Evolutionary conservation across 345 rosid genomes (phyloP).

Genomic region (Nasturtium officinale): DNA sequence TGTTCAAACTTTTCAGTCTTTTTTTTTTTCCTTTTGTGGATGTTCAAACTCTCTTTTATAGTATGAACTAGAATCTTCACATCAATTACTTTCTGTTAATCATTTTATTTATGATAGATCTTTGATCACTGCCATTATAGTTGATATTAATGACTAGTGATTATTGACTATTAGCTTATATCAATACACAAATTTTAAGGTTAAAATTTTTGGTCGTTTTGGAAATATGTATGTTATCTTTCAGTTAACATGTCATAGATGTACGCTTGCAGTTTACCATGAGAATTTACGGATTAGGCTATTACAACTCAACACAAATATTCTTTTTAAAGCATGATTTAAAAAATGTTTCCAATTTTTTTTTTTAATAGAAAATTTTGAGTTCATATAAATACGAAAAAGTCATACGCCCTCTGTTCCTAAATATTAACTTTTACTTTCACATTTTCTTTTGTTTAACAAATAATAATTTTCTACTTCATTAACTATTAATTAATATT

Average conservation of each 20-base stretch:
- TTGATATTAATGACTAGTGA: neutral
- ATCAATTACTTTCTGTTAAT: neutral
- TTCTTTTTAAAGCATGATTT: too few relatives aligned
- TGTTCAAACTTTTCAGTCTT: neutral
- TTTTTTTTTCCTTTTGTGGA: neutral
- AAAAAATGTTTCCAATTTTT: too few relatives aligned
- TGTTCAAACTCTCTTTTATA: neutral
- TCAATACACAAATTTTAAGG: neutral
- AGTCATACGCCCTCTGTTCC: too few relatives aligned
- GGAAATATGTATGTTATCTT: neutral
- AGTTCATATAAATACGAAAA: too few relatives aligned
- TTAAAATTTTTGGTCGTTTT: neutral
- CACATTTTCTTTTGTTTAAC: too few relatives aligned
- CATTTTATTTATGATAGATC: slow-evolving; percentile 5
- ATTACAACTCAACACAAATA: neutral
- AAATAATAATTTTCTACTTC: too few relatives aligned
- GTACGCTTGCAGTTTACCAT: neutral
- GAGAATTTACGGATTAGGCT: neutral
- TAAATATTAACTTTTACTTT: too few relatives aligned
- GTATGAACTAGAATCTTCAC: slow-evolving; percentile 6
- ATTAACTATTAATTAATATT: too few relatives aligned
- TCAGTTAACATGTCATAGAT: neutral
- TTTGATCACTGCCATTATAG: neutral
- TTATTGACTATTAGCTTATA: neutral
- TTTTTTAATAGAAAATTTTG: too few relatives aligned